Evolutionary conservation across 148 eudicot species (phyloP).

Genomic region (Arbutus unedo): DNA sequence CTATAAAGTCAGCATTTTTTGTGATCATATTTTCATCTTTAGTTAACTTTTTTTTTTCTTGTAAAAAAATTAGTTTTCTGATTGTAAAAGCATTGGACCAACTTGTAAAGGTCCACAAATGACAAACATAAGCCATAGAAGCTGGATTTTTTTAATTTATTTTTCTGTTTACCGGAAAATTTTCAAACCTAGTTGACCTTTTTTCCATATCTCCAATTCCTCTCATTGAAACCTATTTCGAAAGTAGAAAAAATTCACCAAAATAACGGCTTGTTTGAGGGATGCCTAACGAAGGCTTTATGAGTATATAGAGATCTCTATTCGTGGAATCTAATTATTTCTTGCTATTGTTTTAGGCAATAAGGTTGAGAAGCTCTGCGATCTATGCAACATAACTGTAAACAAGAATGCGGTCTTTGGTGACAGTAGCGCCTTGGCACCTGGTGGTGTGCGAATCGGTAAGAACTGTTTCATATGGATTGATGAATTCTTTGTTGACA

Average conservation of each 20-base stretch:
- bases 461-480: conserved; percentile 21
- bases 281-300: background rate
- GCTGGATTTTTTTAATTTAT: too few species aligned
- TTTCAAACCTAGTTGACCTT: too few species aligned
- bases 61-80: background rate
- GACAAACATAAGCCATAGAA: too few species aligned
- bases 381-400: conserved; percentile 91
- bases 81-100: background rate
- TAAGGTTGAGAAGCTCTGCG: conserved; percentile 98
- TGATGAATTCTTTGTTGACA: background rate
- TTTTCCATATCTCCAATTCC: background rate
- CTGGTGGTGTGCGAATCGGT: conserved; percentile 98
- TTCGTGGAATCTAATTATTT: background rate
- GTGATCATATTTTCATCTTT: background rate
- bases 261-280: background rate
- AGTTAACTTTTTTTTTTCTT: background rate
- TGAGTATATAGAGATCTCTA: background rate
- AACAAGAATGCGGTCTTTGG: conserved; percentile 99
- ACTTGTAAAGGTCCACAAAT: background rate
- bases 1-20: background rate
- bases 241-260: background rate
- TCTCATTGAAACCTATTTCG: background rate
- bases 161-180: too few species aligned
- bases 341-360: conserved; percentile 53
- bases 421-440: conserved; percentile 96